phyloP scores from a whole-genome alignment of 2,329 filamentous ascomycete species.

The Curvularia eragrostidis region DNA sequence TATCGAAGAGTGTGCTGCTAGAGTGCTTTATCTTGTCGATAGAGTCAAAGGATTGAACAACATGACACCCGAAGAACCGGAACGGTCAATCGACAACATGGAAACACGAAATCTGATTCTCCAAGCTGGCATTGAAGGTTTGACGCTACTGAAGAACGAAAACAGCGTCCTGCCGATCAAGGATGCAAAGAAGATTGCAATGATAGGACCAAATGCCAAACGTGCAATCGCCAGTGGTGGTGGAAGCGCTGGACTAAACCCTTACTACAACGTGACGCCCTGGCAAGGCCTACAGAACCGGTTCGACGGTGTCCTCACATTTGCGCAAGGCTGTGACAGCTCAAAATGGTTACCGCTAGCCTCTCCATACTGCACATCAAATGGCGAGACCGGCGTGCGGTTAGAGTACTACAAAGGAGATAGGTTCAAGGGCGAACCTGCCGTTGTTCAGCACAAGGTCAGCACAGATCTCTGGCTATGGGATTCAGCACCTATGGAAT shows the following conservation, averaged over 20 bases:
- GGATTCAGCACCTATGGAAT: slow-evolving; percentile 70
- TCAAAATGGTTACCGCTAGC: slow-evolving; percentile 71
- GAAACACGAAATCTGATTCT: slow-evolving; percentile 68
- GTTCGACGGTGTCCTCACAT: slow-evolving; percentile 63
- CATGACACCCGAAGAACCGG: slow-evolving; percentile 62
- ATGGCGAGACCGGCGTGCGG: slow-evolving; percentile 66
- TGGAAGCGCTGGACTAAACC: slow-evolving; percentile 71
- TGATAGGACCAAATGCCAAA: slow-evolving; percentile 73
- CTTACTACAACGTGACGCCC: slow-evolving; percentile 71
- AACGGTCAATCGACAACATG: slow-evolving; percentile 60
- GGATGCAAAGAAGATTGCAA: slow-evolving; percentile 64
- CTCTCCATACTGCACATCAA: slow-evolving; percentile 64
- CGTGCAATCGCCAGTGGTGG: slow-evolving; percentile 71
- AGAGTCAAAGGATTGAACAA: slow-evolving; percentile 66
- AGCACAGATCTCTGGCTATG: slow-evolving; percentile 74
- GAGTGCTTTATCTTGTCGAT: slow-evolving; percentile 68
- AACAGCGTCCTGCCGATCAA: slow-evolving; percentile 65
- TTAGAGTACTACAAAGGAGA: slow-evolving; percentile 72
- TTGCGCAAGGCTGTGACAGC: slow-evolving; percentile 68
- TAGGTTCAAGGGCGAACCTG: slow-evolving; percentile 64
- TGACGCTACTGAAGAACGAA: slow-evolving; percentile 71
- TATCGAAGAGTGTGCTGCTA: slow-evolving; percentile 54
- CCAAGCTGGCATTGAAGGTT: slow-evolving; percentile 65
- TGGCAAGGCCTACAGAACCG: slow-evolving; percentile 66
- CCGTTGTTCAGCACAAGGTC: slow-evolving; percentile 64